Percentiles rank a stretch among this genome's conserved stretches.
phyloP scores from a whole-genome alignment of 225 moss, liverwort and hornwort species.

The Sphagnum tenellum region DNA sequence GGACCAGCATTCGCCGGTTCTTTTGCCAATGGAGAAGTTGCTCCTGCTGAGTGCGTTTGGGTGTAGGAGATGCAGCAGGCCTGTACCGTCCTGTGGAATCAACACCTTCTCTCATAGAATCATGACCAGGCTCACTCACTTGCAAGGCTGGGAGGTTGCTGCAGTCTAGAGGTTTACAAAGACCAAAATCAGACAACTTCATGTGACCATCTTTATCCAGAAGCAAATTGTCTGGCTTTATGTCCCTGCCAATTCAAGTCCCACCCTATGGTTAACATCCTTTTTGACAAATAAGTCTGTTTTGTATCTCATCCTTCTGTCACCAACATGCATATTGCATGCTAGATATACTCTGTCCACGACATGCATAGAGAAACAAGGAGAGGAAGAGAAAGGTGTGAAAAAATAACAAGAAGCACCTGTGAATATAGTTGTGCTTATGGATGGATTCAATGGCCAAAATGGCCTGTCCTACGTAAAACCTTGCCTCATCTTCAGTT shows the following conservation, averaged over 20 bases:
- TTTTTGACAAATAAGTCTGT: neutral
- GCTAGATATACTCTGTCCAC: too few species aligned
- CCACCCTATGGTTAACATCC: too few species aligned
- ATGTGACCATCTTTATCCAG: slow-evolving; percentile 94
- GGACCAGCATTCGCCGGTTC: slow-evolving; percentile 96
- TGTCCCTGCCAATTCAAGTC: slow-evolving; percentile 55
- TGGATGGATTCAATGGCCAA: slow-evolving; percentile 98
- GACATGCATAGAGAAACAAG: too few species aligned
- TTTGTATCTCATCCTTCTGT: neutral
- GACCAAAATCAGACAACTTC: slow-evolving; percentile 97
- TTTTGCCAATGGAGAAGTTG: slow-evolving; percentile 97
- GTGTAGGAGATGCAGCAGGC: slow-evolving; percentile 48
- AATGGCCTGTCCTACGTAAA: slow-evolving; percentile 94
- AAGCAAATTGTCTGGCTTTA: slow-evolving; percentile 96
- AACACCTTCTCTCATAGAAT: slow-evolving; percentile 31
- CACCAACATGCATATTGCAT: neutral
- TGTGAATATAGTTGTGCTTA: slow-evolving; percentile 97
- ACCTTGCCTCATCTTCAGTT: slow-evolving; percentile 88
- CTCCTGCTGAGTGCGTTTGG: slow-evolving; percentile 91
- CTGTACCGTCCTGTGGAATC: slow-evolving; percentile 28
- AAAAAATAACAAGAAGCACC: slow-evolving; percentile 20
- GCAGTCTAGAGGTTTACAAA: slow-evolving; percentile 97
- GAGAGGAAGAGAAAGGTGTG: too few species aligned
- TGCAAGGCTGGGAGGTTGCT: slow-evolving; percentile 83
- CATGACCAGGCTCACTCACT: slow-evolving; percentile 76